These are phyloP conservation scores for Fallopia convolvulus DNA, from an alignment of 148 eudicot species.

Conservation along the genomic window DNA sequence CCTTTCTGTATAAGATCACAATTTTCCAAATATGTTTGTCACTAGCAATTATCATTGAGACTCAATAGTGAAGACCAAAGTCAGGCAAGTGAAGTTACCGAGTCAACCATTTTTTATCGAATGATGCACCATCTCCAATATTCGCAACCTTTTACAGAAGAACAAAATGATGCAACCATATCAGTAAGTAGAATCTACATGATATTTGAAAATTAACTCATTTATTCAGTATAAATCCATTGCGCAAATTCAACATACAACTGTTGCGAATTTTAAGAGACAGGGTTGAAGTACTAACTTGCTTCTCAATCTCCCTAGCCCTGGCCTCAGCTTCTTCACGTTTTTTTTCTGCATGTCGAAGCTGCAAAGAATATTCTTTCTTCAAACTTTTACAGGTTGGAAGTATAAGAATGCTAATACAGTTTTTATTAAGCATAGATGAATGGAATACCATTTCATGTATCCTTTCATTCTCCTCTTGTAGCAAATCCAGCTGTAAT, in stretches of 20 bases:
- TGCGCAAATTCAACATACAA: neutral
- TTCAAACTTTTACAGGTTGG: slow-evolving; percentile 3
- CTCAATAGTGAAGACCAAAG: slow-evolving; percentile 8
- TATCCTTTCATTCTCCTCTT: slow-evolving; percentile 83
- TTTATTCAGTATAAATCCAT: neutral
- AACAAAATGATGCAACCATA: neutral
- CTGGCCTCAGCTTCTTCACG: slow-evolving; percentile 94
- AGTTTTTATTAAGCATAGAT: no score
- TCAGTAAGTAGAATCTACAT: neutral
- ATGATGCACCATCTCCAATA: slow-evolving; percentile 87
- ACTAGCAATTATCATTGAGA: neutral
- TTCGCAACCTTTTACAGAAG: slow-evolving; percentile 62
- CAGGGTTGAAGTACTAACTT: slow-evolving; percentile 36
- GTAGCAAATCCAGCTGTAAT: slow-evolving; percentile 95
- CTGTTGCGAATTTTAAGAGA: neutral
- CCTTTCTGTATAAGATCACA: slow-evolving; percentile 60
- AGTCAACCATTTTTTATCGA: slow-evolving; percentile 84
- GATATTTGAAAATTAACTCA: neutral
- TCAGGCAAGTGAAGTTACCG: slow-evolving; percentile 43
- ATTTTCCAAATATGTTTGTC: neutral
- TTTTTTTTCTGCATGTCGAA: slow-evolving; percentile 63
- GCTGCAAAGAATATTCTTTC: slow-evolving; percentile 42
- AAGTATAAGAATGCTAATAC: neutral
- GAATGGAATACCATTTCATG: slow-evolving; percentile 50
- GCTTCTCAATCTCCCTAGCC: slow-evolving; percentile 81